Conservation (phyloP, 495 filamentous ascomycete genomes). For the Xylaria grammica region DNA sequence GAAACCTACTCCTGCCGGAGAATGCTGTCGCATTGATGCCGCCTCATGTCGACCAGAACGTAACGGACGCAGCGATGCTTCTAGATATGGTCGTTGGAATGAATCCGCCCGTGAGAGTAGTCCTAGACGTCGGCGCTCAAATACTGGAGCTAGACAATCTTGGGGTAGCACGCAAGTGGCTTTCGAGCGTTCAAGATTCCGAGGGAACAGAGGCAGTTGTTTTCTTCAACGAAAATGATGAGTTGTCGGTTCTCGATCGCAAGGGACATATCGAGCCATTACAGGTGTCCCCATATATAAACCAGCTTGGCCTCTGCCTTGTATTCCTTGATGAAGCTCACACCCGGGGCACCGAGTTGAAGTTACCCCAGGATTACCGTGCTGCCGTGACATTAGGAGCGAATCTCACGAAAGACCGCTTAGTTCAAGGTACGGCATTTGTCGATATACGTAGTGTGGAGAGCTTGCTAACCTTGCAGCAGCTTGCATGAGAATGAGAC, state of each 20-base stretch:
- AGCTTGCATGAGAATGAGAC: conserved; percentile 73
- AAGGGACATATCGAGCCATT: conserved; percentile 56
- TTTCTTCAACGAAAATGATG: conserved; percentile 58
- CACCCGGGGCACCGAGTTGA: conserved; percentile 76
- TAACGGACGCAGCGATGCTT: conserved; percentile 47
- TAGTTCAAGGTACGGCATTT: conserved; percentile 69
- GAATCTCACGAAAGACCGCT: conserved; percentile 70
- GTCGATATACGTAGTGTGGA: background rate
- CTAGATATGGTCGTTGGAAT: conserved; percentile 50
- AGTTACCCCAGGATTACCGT: conserved; percentile 61
- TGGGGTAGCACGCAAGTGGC: conserved; percentile 57
- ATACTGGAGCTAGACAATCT: conserved; percentile 67
- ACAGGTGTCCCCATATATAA: conserved; percentile 62
- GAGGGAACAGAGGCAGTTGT: conserved; percentile 53
- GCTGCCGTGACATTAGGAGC: conserved; percentile 75
- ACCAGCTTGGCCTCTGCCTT: conserved; percentile 65
- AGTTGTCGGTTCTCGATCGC: conserved; percentile 51
- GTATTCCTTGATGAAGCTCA: conserved; percentile 80
- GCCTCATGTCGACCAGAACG: conserved; percentile 18
- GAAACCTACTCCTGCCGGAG: conserved; percentile 59
- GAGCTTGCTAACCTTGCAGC: background rate
- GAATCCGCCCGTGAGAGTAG: conserved; percentile 55
- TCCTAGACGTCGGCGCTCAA: conserved; percentile 78
- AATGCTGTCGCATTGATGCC: conserved; percentile 52
- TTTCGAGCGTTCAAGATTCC: conserved; percentile 33